A percentile compares a stretch with the other conserved stretches of the same genome.
phyloP scores from a whole-genome alignment of 2,329 filamentous ascomycete species.

The Huntiella abstrusa region DNA sequence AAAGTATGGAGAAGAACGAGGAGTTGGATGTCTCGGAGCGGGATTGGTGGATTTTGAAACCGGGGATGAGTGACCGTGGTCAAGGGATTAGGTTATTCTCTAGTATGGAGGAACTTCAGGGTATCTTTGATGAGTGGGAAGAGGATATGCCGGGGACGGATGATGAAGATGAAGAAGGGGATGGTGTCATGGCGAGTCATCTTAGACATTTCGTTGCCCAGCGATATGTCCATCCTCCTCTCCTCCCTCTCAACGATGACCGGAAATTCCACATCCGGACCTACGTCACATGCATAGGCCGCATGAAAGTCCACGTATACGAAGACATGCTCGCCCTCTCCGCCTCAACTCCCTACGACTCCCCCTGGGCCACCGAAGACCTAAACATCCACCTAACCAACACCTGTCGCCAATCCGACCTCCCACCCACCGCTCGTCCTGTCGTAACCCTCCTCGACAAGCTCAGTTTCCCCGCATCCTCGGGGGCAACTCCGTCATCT shows the following conservation, averaged over 20 bases:
- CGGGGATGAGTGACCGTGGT: conserved; percentile 89
- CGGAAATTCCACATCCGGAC: conserved; percentile 91
- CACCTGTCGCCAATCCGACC: conserved; percentile 66
- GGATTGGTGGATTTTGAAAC: conserved; percentile 97
- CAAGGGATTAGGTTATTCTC: conserved; percentile 85
- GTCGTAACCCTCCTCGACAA: conserved; percentile 61
- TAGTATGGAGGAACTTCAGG: conserved; percentile 63
- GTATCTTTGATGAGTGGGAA: conserved; percentile 87
- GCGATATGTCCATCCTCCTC: conserved; percentile 78
- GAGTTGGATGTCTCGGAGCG: conserved; percentile 21
- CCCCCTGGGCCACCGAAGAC: conserved; percentile 36
- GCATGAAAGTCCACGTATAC: conserved; percentile 71
- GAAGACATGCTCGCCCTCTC: conserved; percentile 84
- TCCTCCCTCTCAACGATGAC: conserved; percentile 47
- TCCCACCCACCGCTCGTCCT: conserved; percentile 24
- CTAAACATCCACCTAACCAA: conserved; percentile 78
- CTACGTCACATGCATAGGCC: conserved; percentile 69
- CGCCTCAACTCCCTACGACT: conserved; percentile 51
- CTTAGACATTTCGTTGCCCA: conserved; percentile 92
- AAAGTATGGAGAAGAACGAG: conserved; percentile 53
- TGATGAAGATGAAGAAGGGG: conserved; percentile 33
- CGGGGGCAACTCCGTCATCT: conserved; percentile 31
- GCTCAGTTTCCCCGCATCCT: conserved; percentile 23
- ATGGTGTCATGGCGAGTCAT: conserved; percentile 64
- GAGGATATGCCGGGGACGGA: conserved; percentile 44